Percentiles rank a stretch among this genome's conserved stretches.
phyloP scores from a whole-genome alignment of 352 stramenopile genomes.

The Globisporangium radiosum region DNA sequence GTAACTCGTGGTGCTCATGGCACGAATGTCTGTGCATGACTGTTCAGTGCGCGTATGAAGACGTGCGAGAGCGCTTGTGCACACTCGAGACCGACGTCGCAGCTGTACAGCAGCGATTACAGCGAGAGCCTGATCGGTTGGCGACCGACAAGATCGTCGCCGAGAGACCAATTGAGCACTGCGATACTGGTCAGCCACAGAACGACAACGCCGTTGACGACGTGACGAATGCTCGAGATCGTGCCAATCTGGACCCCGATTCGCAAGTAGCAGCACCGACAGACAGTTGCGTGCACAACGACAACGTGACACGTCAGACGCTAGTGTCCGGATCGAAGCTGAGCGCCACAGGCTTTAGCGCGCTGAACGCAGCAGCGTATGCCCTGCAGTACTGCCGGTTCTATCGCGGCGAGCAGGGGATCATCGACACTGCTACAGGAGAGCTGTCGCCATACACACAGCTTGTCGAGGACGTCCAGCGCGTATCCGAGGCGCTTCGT shows the following conservation, averaged over 20 bases:
- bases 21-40: neutral
- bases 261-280: neutral
- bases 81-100: conserved; percentile 5
- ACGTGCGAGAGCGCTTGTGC: conserved; percentile 2
- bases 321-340: conserved; percentile 1
- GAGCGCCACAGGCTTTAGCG: conserved; percentile 5
- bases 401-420: conserved; percentile 1
- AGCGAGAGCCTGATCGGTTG: neutral
- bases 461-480: conserved; percentile 2
- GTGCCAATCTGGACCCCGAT: neutral
- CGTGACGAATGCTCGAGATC: neutral
- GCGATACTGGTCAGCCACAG: neutral
- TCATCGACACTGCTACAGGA: conserved; percentile 3
- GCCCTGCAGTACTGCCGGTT: conserved; percentile 13
- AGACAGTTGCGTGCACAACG: neutral
- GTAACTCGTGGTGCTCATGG: neutral
- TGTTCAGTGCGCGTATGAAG: conserved; percentile 2
- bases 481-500: neutral
- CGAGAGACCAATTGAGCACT: neutral
- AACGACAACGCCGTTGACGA: neutral
- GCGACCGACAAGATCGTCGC: neutral
- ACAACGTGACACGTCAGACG: neutral
- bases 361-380: conserved; percentile 7
- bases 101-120: neutral
- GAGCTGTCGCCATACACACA: conserved; percentile 1